Conservation (phyloP, 257 asterid genomes). For the Anisodus tanguticus region DNA sequence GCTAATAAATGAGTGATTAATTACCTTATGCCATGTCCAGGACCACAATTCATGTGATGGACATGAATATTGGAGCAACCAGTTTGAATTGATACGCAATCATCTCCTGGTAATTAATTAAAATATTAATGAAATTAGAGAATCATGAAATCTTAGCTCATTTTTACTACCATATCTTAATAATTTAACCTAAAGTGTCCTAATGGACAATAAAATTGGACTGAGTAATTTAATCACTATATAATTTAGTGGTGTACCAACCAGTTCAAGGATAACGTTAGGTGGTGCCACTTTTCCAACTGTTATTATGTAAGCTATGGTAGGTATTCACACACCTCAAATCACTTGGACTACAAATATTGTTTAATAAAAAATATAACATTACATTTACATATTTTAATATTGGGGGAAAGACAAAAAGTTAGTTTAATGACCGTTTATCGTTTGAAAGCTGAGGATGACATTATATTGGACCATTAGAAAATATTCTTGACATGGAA, state of each 20-base stretch:
- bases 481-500: neutral
- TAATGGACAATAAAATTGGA: conserved; percentile 24
- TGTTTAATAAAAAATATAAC: neutral
- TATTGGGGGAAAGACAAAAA: conserved; percentile 8
- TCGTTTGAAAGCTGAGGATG: conserved; percentile 25
- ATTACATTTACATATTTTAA: conserved; percentile 1
- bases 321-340: neutral
- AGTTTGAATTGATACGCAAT: conserved; percentile 86
- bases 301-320: neutral
- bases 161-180: neutral
- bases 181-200: neutral
- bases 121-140: conserved; percentile 20
- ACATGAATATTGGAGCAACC: conserved; percentile 73
- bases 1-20: neutral
- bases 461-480: neutral
- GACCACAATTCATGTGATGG: conserved; percentile 81
- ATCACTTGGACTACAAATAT: neutral
- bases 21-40: conserved; percentile 95
- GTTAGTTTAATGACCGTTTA: conserved; percentile 34
- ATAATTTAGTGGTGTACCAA: neutral
- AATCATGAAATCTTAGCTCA: neutral
- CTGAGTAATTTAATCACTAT: neutral
- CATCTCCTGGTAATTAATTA: conserved; percentile 62
- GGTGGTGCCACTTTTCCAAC: neutral
- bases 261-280: neutral